Evolutionary conservation across 768 basidiomycete species (phyloP).

Genomic region (Boletellus sp.): DNA sequence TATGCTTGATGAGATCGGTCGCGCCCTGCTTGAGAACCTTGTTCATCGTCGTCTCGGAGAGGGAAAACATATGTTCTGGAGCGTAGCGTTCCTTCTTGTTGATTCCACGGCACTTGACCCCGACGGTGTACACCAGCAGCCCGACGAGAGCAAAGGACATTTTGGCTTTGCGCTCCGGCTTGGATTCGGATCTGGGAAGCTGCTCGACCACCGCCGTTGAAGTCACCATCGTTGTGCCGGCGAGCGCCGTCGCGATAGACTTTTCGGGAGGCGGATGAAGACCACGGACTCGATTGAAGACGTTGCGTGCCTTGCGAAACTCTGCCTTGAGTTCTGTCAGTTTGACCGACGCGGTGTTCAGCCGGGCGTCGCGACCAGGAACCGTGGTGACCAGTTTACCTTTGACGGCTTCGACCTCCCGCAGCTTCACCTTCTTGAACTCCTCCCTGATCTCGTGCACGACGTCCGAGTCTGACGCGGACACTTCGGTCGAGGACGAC

Average conservation of each 20-base stretch:
- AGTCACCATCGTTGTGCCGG: constrained; percentile 3
- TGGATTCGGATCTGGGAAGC: constrained; percentile 10
- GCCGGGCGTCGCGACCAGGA: constrained; percentile 8
- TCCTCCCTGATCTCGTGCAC: constrained; percentile 27
- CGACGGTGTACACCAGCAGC: constrained; percentile 90
- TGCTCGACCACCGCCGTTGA: constrained; percentile 18
- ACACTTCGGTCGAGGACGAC: constrained; percentile 41
- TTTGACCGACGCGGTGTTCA: constrained; percentile 11
- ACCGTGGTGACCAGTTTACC: constrained; percentile 19
- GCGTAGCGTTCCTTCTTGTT: constrained; percentile 83
- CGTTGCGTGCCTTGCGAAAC: constrained; percentile 37
- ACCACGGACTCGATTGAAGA: constrained; percentile 41
- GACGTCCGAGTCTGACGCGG: constrained; percentile 31
- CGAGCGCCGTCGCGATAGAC: constrained; percentile 16
- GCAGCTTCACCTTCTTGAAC: constrained; percentile 20
- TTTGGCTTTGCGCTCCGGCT: constrained; percentile 42
- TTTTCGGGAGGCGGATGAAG: constrained; percentile 23
- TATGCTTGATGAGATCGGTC: constrained; percentile 82
- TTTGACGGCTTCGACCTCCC: constrained; percentile 36
- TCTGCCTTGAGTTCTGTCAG: constrained; percentile 37
- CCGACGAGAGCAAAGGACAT: constrained; percentile 74
- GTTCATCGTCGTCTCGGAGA: constrained; percentile 80
- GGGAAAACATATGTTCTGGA: constrained; percentile 86
- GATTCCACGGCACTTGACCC: constrained; percentile 90
- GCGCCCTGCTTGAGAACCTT: constrained; percentile 68